A percentile compares a stretch with the other conserved stretches of the same genome.
These are phyloP conservation scores for Pittosporum tobira DNA, from an alignment of 129 eudicot genomes.

Conservation along the genomic window DNA sequence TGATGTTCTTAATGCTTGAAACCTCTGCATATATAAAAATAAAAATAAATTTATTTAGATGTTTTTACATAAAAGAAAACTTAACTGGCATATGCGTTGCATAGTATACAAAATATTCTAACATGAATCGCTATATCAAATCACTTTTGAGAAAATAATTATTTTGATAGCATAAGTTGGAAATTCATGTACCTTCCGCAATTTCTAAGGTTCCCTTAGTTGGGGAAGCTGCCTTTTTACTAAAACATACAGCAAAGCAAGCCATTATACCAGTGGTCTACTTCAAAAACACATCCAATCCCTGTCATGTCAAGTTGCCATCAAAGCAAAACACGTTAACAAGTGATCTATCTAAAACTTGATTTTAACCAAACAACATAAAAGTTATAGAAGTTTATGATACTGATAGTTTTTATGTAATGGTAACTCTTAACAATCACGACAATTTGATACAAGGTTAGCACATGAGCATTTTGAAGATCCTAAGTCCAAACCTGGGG, in stretches of 20 bases:
- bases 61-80: slow-evolving; percentile 1
- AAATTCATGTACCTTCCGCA: slow-evolving; percentile 31
- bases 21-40: slow-evolving; percentile 45
- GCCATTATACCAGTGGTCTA: slow-evolving; percentile 22
- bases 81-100: neutral
- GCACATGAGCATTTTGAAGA: too few species aligned
- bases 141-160: neutral
- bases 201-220: slow-evolving; percentile 7
- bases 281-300: slow-evolving; percentile 11
- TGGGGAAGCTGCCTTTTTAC: slow-evolving; percentile 19
- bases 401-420: too few species aligned
- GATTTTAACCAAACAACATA: too few species aligned
- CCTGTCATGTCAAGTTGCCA: slow-evolving; percentile 14
- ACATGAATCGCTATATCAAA: neutral
- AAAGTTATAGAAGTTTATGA: too few species aligned
- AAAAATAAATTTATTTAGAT: slow-evolving; percentile 14
- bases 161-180: neutral
- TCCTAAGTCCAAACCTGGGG: too few species aligned
- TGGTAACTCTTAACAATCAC: too few species aligned
- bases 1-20: slow-evolving; percentile 36
- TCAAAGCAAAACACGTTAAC: too few species aligned
- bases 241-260: slow-evolving; percentile 38
- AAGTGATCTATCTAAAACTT: too few species aligned
- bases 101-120: too few species aligned
- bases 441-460: too few species aligned